Evolutionary conservation across 768 basidiomycete species (phyloP).

Genomic region (Rhodotorula kratochvilovae): DNA sequence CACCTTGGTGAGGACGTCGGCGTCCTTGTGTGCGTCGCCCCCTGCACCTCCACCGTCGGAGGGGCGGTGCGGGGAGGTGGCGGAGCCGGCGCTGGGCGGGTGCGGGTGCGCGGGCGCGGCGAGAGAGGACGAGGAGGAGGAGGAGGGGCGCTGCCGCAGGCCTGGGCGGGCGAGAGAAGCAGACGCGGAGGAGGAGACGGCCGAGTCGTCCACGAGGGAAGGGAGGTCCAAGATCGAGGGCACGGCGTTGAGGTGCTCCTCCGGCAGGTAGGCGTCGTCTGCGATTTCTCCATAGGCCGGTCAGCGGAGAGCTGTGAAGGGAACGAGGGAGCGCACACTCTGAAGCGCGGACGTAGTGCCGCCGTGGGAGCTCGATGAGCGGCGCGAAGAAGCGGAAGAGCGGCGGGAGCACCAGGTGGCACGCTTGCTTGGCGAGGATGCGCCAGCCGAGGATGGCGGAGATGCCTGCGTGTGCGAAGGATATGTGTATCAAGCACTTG

Average conservation of each 20-base stretch:
- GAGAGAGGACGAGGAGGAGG: not conserved
- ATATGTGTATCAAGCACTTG: no score
- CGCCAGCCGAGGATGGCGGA: slow-evolving; percentile 80
- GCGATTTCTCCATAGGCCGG: not conserved
- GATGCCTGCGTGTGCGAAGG: no score
- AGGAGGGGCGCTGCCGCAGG: no score
- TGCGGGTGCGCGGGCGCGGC: not conserved
- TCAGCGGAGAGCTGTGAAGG: accelerated
- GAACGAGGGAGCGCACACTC: slow-evolving; percentile 55
- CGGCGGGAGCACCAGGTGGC: slow-evolving; percentile 74
- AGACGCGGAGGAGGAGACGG: slow-evolving; percentile 21
- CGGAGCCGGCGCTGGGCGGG: not conserved
- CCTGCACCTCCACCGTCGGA: not conserved
- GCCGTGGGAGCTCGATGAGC: slow-evolving; percentile 70
- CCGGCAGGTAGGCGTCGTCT: slow-evolving; percentile 35
- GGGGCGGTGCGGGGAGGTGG: not conserved
- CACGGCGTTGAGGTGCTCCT: slow-evolving; percentile 58
- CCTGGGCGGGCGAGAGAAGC: slow-evolving; percentile 23
- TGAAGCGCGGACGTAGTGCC: slow-evolving; percentile 72
- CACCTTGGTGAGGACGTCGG: slow-evolving; percentile 41
- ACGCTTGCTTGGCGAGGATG: slow-evolving; percentile 69
- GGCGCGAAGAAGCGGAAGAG: slow-evolving; percentile 64
- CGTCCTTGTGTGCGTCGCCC: slow-evolving; percentile 7
- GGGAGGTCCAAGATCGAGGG: slow-evolving; percentile 83
- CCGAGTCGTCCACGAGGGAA: slow-evolving; percentile 24